Evolutionary conservation across 2,329 filamentous ascomycete species (phyloP), one percentile per base, ranked within the genome.

Genomic region (Fusarium euwallaceae): DNA sequence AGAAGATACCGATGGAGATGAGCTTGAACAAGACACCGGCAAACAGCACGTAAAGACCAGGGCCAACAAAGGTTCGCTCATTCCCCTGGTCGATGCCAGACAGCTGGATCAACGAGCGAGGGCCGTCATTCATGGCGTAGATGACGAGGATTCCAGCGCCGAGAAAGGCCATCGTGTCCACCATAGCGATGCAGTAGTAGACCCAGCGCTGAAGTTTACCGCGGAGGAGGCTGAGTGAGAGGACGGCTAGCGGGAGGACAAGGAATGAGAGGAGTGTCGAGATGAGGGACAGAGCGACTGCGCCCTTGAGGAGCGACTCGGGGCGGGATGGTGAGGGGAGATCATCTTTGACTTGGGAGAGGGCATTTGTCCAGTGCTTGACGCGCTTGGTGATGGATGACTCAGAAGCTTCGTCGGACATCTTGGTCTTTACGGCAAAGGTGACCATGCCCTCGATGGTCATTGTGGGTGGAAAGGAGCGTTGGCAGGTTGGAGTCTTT

Each of bases 91-190:
- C 53, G 5, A 72, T 66, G 39, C 59, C 64, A 6, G 70, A 72
- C 27, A 61, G 20, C 37, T 66, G 34, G 37, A 74, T 71, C 8
- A 74, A 45, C 6, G 53, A 64, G 14, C 72, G 72, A 27, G 72
- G 72, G 2, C 72, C 72, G 16, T 64, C 37, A 51, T 74, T 68
- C 70, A 72, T 72, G 36, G 66, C 70, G 37, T 60, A 69, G 39
- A 73, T 70, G 65, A 64, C 22, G 29, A 74, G 67, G 8, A 71
- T 27, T 8, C 72, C 72, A 1, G 60, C 65, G 11, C 61, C 60
- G 45, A 72, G 53, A 37, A 71, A 65, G 11, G 55, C 29, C 16
- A 39, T n/a, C 9, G 65, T 37, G 43, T 71, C 67, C 24, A 73
- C 20, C 22, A 71, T 65, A 16, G 72, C 65, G 14, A 70, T 27